A percentile compares a stretch with the other conserved stretches of the same genome.
Conservation (phyloP, 257 asterid genomes). For the Ocimum tenuiflorum region DNA sequence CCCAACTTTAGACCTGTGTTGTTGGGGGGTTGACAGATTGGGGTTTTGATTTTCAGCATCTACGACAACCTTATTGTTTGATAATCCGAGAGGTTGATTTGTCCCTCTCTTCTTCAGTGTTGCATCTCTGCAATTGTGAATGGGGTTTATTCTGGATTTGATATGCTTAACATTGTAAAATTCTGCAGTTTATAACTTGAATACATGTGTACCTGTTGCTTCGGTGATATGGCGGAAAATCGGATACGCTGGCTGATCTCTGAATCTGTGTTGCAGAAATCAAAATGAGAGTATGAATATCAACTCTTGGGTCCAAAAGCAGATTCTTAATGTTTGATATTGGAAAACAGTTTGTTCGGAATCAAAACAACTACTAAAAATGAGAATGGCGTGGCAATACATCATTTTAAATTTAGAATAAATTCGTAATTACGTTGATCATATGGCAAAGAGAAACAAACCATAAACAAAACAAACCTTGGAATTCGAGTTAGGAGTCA, state of each 20-base stretch:
- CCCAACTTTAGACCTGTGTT: conserved; percentile 28
- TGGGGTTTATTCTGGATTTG: not conserved
- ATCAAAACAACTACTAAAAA: too few species aligned
- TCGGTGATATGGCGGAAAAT: conserved; percentile 51
- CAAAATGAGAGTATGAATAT: not conserved
- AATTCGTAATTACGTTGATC: not conserved
- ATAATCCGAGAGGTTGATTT: conserved; percentile 32
- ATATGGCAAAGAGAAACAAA: not conserved
- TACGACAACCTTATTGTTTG: conserved; percentile 33
- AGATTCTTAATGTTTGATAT: not conserved
- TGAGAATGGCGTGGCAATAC: too few species aligned
- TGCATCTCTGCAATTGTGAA: conserved; percentile 51
- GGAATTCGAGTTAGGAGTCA: conserved; percentile 35
- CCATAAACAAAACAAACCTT: conserved; percentile 37
- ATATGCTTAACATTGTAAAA: not conserved
- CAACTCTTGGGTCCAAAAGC: not conserved
- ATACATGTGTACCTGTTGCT: conserved; percentile 46
- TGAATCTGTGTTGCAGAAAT: conserved; percentile 36
- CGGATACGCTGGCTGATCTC: conserved; percentile 55
- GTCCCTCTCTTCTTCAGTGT: conserved; percentile 65
- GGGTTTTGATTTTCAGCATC: conserved; percentile 75
- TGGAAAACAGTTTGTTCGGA: too few species aligned
- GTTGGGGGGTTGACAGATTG: conserved; percentile 50
- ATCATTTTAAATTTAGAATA: not conserved
- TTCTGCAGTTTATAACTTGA: not conserved